A percentile compares a stretch with the other conserved stretches of the same genome.
Conservation (phyloP, 805 yeast genomes). For the Pichia cephalocereana region DNA sequence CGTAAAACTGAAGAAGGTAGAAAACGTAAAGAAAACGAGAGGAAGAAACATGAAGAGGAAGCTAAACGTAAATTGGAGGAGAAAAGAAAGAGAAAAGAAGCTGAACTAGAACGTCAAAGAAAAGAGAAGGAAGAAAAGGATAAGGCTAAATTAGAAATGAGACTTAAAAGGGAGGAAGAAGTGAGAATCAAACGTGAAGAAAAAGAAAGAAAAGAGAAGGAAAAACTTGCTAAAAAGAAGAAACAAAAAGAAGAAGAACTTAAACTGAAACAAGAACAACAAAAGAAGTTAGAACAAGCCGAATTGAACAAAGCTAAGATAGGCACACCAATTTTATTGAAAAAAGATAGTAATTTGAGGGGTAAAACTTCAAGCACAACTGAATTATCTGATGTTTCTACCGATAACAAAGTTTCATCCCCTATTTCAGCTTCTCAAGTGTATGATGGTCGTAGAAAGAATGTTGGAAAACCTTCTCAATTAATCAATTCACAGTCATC, state of each 20-base stretch:
- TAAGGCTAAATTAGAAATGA: constrained; percentile 29
- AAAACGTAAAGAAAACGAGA: constrained; percentile 33
- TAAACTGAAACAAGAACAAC: neutral
- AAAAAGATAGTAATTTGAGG: too few species aligned
- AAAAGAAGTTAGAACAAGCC: neutral
- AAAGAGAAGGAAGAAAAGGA: constrained; percentile 29
- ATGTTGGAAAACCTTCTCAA: too few species aligned
- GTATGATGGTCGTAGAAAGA: too few species aligned
- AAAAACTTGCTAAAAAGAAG: neutral
- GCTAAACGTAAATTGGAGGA: constrained; percentile 19
- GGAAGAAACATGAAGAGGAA: constrained; percentile 29
- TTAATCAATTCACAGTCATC: too few species aligned
- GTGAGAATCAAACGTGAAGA: constrained; percentile 24
- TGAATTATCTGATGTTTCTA: too few species aligned
- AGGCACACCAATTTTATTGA: too few species aligned
- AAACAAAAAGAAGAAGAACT: constrained; percentile 4
- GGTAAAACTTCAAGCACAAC: too few species aligned
- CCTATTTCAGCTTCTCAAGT: too few species aligned
- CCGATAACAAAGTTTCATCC: too few species aligned
- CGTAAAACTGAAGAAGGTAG: constrained; percentile 39
- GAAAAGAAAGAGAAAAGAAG: constrained; percentile 34
- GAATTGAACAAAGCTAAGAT: too few species aligned
- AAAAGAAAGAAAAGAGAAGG: constrained; percentile 12
- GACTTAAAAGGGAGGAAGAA: constrained; percentile 27
- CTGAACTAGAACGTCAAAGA: constrained; percentile 29